These are phyloP conservation scores for Syzygium grande DNA, from an alignment of 345 rosid species.

Conservation along the genomic window DNA sequence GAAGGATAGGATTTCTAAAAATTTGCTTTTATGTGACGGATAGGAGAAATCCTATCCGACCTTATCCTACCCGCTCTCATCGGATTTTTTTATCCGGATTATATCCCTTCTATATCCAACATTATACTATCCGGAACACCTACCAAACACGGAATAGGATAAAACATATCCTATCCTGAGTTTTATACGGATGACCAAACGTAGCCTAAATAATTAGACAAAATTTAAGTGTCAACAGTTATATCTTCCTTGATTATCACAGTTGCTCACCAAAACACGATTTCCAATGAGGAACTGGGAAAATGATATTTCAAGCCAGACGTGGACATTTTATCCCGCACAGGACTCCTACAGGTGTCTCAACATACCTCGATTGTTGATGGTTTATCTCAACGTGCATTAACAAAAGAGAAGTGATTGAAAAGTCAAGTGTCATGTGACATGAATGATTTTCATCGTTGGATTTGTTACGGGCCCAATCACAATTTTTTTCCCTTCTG, in stretches of 20 bases:
- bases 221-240: too few species aligned
- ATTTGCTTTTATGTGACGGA: too few species aligned
- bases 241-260: not conserved
- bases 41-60: too few species aligned
- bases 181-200: too few species aligned
- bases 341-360: not conserved
- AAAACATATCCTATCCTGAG: too few species aligned
- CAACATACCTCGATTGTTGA: not conserved
- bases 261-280: not conserved
- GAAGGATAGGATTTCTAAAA: too few species aligned
- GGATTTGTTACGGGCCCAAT: not conserved
- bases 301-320: rapidly evolving
- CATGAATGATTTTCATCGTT: not conserved
- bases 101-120: too few species aligned
- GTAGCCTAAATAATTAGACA: too few species aligned
- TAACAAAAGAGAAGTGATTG: not conserved
- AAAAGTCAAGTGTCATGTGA: rapidly evolving
- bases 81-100: too few species aligned
- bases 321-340: not conserved
- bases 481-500: not conserved
- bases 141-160: too few species aligned
- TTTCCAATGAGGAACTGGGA: not conserved
- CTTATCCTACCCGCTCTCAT: too few species aligned
- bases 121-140: too few species aligned
- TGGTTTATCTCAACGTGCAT: not conserved